phyloP scores from a whole-genome alignment of 2,329 filamentous ascomycete species.

The Microsporum ferrugineum region DNA sequence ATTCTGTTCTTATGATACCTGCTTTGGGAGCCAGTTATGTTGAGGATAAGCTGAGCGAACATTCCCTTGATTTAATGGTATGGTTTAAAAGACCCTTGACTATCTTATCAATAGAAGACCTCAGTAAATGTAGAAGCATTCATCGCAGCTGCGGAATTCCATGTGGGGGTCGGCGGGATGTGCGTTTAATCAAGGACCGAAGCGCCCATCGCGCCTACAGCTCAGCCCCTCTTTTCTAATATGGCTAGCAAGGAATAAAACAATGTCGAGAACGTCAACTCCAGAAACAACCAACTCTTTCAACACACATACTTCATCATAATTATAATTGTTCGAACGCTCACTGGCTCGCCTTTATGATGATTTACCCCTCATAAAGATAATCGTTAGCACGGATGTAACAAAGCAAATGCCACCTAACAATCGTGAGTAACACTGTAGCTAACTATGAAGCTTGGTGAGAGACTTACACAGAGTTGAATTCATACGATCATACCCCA shows the following conservation, averaged over 20 bases:
- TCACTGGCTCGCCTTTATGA: background rate
- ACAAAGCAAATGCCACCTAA: background rate
- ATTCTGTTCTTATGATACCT: background rate
- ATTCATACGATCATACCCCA: background rate
- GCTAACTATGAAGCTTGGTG: background rate
- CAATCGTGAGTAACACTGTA: background rate
- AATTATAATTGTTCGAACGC: background rate
- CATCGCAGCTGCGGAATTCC: too few relatives aligned
- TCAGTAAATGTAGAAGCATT: too few relatives aligned
- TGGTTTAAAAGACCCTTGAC: too few relatives aligned
- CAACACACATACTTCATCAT: background rate
- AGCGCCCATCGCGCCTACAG: background rate
- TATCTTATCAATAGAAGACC: too few relatives aligned
- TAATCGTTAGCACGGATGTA: background rate
- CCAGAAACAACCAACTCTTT: background rate
- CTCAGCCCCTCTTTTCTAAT: background rate
- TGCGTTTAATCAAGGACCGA: background rate
- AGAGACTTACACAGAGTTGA: conserved; percentile 1
- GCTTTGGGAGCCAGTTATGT: background rate
- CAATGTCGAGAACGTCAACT: background rate
- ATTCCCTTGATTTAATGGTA: too few relatives aligned
- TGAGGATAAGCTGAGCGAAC: too few relatives aligned
- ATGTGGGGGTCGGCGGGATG: too few relatives aligned
- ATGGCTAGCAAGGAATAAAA: background rate
- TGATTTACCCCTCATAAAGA: background rate